A percentile compares a stretch with the other conserved stretches of the same genome.
Conservation (phyloP, 1,284 basidiomycete genomes). For the Trametes sp. region DNA sequence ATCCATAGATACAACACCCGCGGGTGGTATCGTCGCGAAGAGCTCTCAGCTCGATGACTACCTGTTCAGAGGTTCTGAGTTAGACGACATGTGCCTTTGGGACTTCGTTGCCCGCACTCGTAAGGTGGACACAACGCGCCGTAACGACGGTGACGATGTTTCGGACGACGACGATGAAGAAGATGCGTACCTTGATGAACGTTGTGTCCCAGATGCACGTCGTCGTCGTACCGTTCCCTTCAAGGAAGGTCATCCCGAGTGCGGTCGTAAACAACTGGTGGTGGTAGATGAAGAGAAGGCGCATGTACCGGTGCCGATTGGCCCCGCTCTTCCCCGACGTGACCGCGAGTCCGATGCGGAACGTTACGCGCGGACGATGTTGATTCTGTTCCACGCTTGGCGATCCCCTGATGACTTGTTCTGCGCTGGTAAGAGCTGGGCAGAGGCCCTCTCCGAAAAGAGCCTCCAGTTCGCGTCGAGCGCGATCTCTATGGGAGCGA, state of each 20-base stretch:
- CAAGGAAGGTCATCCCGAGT: background rate
- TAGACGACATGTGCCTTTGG: background rate
- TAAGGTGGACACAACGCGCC: background rate
- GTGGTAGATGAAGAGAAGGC: background rate
- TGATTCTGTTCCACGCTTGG: background rate
- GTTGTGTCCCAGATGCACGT: background rate
- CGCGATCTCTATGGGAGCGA: too few species aligned
- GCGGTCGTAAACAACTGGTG: background rate
- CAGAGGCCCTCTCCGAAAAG: too few species aligned
- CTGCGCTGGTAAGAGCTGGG: too few species aligned
- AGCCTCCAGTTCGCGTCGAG: too few species aligned
- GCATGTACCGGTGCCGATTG: background rate
- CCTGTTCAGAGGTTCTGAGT: background rate
- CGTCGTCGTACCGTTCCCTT: background rate
- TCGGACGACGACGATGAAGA: background rate
- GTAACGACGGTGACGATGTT: background rate
- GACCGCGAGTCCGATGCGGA: background rate
- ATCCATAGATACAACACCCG: background rate
- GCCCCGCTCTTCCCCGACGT: background rate
- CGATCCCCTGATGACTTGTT: background rate
- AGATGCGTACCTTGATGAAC: too few species aligned
- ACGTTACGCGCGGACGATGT: background rate
- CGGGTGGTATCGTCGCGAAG: background rate
- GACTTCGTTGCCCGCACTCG: background rate
- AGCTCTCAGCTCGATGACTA: background rate